These are phyloP conservation scores for Lachancea nothofagi DNA, from an alignment of 805 yeast genomes.

Conservation along the genomic window DNA sequence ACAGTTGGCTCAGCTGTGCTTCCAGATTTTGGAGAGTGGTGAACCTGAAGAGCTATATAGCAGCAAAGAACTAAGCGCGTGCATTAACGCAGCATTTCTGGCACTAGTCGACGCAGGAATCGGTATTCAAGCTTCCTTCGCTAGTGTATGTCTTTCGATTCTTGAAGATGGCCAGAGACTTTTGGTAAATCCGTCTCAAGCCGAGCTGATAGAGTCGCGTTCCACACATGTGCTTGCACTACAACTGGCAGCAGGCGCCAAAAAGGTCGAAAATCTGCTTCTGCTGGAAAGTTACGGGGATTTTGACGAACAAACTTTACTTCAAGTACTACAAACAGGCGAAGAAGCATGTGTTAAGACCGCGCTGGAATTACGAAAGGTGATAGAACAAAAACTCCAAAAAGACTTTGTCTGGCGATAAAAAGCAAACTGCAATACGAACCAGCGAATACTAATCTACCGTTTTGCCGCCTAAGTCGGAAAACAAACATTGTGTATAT, in stretches of 20 bases:
- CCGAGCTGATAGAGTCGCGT: conserved; percentile 38
- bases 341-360: conserved; percentile 42
- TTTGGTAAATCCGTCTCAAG: conserved; percentile 42
- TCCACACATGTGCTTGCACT: conserved; percentile 68
- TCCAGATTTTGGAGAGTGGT: conserved; percentile 52
- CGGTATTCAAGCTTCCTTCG: conserved; percentile 57
- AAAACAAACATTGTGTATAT: conserved; percentile 4
- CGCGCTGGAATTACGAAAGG: conserved; percentile 43
- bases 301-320: conserved; percentile 53
- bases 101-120: conserved; percentile 81
- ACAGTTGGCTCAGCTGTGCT: conserved; percentile 63
- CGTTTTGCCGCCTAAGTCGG: too few relatives aligned
- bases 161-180: conserved; percentile 28
- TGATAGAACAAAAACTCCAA: conserved; percentile 43
- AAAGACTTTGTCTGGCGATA: conserved; percentile 57
- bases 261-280: conserved; percentile 49
- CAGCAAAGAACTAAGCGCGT: conserved; percentile 55
- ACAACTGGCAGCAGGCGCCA: conserved; percentile 42
- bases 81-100: conserved; percentile 64
- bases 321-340: conserved; percentile 47
- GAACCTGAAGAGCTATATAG: conserved; percentile 28
- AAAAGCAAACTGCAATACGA: conserved; percentile 10
- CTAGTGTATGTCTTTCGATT: conserved; percentile 48
- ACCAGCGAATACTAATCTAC: too few relatives aligned
- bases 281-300: conserved; percentile 67